These are phyloP conservation scores for Amphicarpaea edgeworthii DNA, from an alignment of 306 rosid genomes.

Conservation along the genomic window DNA sequence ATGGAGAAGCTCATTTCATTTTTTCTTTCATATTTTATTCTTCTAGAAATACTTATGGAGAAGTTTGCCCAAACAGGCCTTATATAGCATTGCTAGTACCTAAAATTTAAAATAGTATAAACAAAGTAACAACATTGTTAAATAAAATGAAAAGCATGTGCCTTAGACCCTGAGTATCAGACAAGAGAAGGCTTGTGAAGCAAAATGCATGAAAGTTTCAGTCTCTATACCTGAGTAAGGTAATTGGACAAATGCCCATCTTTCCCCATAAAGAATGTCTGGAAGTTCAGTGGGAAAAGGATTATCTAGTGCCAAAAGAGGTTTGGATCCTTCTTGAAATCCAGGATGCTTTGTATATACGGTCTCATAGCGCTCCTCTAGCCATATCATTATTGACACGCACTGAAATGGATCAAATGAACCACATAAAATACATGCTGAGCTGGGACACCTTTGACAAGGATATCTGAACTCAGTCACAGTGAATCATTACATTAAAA, in stretches of 20 bases:
- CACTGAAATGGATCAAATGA: constrained; percentile 65
- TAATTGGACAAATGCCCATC: constrained; percentile 96
- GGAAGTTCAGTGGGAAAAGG: constrained; percentile 96
- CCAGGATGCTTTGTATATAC: constrained; percentile 88
- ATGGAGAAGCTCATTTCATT: no score
- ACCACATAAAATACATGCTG: constrained; percentile 35
- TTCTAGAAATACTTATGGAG: no score
- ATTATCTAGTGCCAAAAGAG: constrained; percentile 87
- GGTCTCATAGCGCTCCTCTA: constrained; percentile 88
- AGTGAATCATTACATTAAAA: not conserved
- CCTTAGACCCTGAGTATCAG: not conserved
- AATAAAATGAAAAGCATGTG: constrained; percentile 20
- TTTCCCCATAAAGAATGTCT: constrained; percentile 86
- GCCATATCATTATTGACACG: constrained; percentile 78
- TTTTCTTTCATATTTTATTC: no score
- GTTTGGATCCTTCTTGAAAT: constrained; percentile 83
- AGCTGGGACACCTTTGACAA: constrained; percentile 11
- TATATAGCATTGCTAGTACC: not conserved
- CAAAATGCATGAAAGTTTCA: constrained; percentile 15
- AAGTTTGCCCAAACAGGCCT: no score
- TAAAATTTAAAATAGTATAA: constrained; percentile 13
- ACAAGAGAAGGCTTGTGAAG: constrained; percentile 1
- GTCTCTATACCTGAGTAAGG: constrained; percentile 78
- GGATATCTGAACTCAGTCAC: constrained; percentile 23
- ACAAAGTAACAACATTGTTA: constrained; percentile 15